Base-by-base conservation (phyloP, 495 filamentous ascomycete species). In the Aspergillus hancockii region DNA sequence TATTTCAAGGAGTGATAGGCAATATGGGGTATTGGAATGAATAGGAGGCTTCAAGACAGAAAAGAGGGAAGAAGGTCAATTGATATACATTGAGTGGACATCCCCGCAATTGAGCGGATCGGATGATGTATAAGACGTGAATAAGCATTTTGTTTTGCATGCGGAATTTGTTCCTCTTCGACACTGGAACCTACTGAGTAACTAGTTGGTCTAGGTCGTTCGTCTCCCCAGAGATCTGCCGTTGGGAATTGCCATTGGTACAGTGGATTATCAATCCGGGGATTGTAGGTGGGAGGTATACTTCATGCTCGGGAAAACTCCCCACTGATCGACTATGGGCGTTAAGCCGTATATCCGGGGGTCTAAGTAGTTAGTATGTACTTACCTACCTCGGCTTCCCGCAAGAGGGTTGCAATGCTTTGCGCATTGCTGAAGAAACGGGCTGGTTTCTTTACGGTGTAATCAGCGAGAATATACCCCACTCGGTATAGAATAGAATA, bases 51-150 rank as follows among this genome's bases (percentile, higher is more conserved):
- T 14, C 22, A 47, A 47, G 40, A 52, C n/a, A 52, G 45, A 25
- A 56, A 40, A 45, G 52, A 55, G 25, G 50, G 62, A 49, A 36
- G 13, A 36, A 10, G 25, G 25, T 28, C 25, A 28, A 28, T 28
- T 28, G 25, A 28, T 28, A 28, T 28, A 28, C 25, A 28, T 28
- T 28, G 3, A 28, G 25, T 28, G 25, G 25, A 28, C 25, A 28
- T 9, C 16, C 41, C 41, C 41, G 41, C 41, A 18, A 19, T 45
- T 5, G 12, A 10, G 9, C 8, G 34, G 8, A 12, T 14, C 9
- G 34, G 13, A 36, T 45, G 41, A 45, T 45, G 41, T 45, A 45
- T 45, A 45, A 45, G 41, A 45, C n/a, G 2, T 45, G 41, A 45
- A 45, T 45, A 45, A 45, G 14, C 41, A 45, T 45, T n/a, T 7